phyloP scores from a whole-genome alignment of 768 basidiomycete species.

The Leucocoprinus birnbaumii region DNA sequence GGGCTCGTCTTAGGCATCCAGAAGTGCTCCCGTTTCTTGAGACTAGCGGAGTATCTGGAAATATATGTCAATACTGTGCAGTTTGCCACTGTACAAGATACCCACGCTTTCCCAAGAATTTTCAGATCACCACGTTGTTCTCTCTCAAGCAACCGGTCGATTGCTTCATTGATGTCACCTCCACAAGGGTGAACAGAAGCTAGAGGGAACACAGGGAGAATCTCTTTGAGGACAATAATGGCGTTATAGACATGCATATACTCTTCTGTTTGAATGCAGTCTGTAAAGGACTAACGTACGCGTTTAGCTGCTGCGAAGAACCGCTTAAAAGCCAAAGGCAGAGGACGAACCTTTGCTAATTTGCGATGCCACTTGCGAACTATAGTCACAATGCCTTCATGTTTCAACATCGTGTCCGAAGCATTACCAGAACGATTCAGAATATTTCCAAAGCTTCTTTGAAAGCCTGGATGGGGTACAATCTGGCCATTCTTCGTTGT shows the following conservation, averaged over 20 bases:
- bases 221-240: conserved; percentile 90
- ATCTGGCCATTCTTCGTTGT: conserved; percentile 60
- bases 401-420: conserved; percentile 59
- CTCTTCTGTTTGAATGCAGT: conserved; percentile 82
- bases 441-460: conserved; percentile 47
- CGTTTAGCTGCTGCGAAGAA: neutral
- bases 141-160: conserved; percentile 65
- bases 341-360: conserved; percentile 53
- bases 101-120: conserved; percentile 75
- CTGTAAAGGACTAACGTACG: conserved; percentile 60
- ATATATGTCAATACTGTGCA: neutral
- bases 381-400: conserved; percentile 68
- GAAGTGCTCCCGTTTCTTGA: conserved; percentile 68
- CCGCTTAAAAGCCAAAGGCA: neutral
- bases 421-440: conserved; percentile 30
- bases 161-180: conserved; percentile 49
- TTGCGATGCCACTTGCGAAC: conserved; percentile 84
- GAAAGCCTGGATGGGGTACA: conserved; percentile 68
- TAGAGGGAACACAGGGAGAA: conserved; percentile 85
- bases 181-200: conserved; percentile 57
- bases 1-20: conserved; percentile 37
- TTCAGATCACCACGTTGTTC: conserved; percentile 87
- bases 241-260: conserved; percentile 98
- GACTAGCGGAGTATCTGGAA: conserved; percentile 64
- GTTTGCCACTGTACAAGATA: conserved; percentile 13